Conservation (phyloP, 768 basidiomycete species). For the Gloeopeniophorella convolvens region DNA sequence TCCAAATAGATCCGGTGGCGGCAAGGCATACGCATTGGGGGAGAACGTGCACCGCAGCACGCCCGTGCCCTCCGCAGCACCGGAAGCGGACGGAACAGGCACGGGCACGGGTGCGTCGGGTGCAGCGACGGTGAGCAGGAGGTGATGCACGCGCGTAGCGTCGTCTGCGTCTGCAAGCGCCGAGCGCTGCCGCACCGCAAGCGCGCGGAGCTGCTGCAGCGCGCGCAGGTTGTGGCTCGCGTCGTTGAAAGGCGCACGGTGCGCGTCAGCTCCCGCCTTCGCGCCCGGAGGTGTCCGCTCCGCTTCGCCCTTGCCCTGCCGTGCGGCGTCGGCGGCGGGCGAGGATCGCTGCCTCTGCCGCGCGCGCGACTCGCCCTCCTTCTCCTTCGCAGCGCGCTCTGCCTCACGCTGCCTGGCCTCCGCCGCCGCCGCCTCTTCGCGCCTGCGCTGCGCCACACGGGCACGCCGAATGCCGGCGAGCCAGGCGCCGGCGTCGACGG, state of each 20-base stretch:
- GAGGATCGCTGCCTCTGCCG: conserved; percentile 6
- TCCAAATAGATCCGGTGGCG: conserved; percentile 27
- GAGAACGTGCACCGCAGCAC: conserved; percentile 41
- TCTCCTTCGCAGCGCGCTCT: conserved; percentile 12
- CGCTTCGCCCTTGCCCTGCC: conserved; percentile 4
- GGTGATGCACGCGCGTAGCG: conserved; percentile 35
- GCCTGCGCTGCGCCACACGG: conserved; percentile 1
- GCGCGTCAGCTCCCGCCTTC: conserved; percentile 1
- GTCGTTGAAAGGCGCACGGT: conserved; percentile 5
- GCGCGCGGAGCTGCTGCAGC: conserved; percentile 26
- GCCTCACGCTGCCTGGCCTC: conserved; percentile 6
- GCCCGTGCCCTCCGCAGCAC: conserved; percentile 32
- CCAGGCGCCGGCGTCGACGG: conserved; percentile 9
- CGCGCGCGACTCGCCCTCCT: conserved; percentile 8
- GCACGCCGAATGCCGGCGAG: conserved; percentile 10
- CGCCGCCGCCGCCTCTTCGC: background rate
- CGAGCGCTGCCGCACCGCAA: conserved; percentile 24
- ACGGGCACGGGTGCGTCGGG: conserved; percentile 21
- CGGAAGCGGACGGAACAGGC: conserved; percentile 35
- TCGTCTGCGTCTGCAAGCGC: conserved; percentile 21
- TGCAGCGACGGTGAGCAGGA: conserved; percentile 44
- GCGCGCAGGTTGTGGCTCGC: conserved; percentile 15
- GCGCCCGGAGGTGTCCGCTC: background rate
- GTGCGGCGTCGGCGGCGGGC: background rate
- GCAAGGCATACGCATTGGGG: conserved; percentile 34